Base-by-base conservation (phyloP, 2,329 filamentous ascomycete species). In the Karstenula rhodostoma region DNA sequence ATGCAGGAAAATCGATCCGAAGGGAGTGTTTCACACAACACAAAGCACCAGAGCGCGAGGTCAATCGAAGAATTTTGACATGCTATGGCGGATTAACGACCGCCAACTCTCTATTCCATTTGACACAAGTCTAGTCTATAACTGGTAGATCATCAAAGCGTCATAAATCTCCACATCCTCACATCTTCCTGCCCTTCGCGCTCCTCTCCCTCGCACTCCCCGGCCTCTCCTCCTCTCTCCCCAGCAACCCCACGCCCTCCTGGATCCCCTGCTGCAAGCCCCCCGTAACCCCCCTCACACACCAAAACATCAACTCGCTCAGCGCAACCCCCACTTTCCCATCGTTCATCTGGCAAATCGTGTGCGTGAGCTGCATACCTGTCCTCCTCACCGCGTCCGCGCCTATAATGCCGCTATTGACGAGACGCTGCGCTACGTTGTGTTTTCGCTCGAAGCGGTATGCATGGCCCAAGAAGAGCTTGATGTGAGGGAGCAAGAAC, bases 361-460 rank as follows among this genome's bases (percentile, higher is more conserved):
- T 82, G 10, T 83, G 82, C 10, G 84, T 85, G 4, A 90, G 68
- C 35, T 77, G 79, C 29, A 87, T 65, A 22, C 85, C 80, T 17
- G 81, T 78, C 58, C 83, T 83, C 3, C 87, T 84, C 46, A 89
- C 65, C 50, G 75, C 76, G 63, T 88, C 84, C 3, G 85, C 84
- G 2, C 85, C 80, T 49, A 81, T 79, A 33, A 89, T 75, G 6
- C 86, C 78, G 23, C 80, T 79, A 8, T 81, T 80, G 19, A 89
- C 74, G 1, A 89, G 63, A 25, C 84, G 83, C 69, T 89, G 85
- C 0, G 84, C 87, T 61, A 93, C 81, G 63, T 85, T 86, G 76
- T 92, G 86, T 65, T 87, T 83, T 17, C 88, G 84, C 72, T 93
- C 90, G 63, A 89, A 89, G 51, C 83, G 79, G 63, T 88, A 89